A percentile compares a stretch with the other conserved stretches of the same genome.
Evolutionary conservation across 1,284 basidiomycete genomes (phyloP).

Genomic region (Xanthoconium separans): DNA sequence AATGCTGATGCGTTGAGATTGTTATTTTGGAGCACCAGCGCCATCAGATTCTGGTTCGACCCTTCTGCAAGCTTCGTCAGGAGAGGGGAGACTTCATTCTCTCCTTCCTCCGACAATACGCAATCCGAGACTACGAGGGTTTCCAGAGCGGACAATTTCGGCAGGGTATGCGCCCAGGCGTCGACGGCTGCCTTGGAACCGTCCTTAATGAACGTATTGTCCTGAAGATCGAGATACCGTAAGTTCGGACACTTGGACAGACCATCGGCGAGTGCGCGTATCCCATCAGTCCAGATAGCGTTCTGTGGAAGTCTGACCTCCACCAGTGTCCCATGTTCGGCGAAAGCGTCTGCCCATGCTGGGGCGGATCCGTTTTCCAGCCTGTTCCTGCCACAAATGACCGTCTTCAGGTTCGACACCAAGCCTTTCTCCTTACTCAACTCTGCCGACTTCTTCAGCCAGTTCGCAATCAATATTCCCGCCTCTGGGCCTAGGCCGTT

Average conservation of each 20-base stretch:
- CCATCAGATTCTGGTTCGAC: constrained; percentile 71
- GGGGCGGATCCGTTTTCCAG: constrained; percentile 89
- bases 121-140: constrained; percentile 93
- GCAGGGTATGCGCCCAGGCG: constrained; percentile 73
- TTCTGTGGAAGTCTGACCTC: constrained; percentile 97
- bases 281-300: constrained; percentile 94
- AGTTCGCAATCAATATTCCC: constrained; percentile 83
- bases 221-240: constrained; percentile 87
- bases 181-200: constrained; percentile 56
- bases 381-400: constrained; percentile 94
- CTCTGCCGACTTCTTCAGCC: constrained; percentile 77
- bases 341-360: constrained; percentile 87
- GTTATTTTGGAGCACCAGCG: constrained; percentile 86
- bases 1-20: constrained; percentile 79
- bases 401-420: constrained; percentile 69
- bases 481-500: constrained; percentile 96
- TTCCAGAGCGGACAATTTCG: constrained; percentile 70
- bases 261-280: constrained; percentile 79
- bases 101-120: constrained; percentile 68
- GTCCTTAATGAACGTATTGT: constrained; percentile 88
- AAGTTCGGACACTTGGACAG: constrained; percentile 70
- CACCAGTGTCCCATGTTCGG: constrained; percentile 75
- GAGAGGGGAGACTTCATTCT: constrained; percentile 65
- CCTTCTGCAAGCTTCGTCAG: constrained; percentile 69
- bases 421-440: constrained; percentile 67